Conservation (phyloP, 257 asterid genomes). For the Apocynum venetum region DNA sequence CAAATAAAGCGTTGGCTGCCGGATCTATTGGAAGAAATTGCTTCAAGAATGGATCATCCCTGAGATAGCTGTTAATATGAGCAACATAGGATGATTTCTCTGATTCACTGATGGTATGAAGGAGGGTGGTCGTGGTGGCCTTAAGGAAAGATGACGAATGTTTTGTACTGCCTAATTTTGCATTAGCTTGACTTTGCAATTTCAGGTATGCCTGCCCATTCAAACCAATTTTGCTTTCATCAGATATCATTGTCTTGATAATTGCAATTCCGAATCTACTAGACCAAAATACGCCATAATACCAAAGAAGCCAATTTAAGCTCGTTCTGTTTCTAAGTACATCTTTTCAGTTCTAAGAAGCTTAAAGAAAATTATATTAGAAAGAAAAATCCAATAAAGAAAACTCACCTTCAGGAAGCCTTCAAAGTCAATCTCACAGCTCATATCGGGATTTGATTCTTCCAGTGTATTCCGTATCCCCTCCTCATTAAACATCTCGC, state of each 20-base stretch:
- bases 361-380: background rate
- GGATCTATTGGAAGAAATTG: slow-evolving; percentile 93
- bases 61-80: slow-evolving; percentile 90
- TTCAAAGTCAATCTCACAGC: slow-evolving; percentile 78
- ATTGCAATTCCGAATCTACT: background rate
- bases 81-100: slow-evolving; percentile 91
- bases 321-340: background rate
- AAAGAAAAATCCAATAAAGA: background rate
- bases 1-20: slow-evolving; percentile 63
- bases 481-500: slow-evolving; percentile 54
- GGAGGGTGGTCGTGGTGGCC: slow-evolving; percentile 85
- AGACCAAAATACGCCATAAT: background rate
- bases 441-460: slow-evolving; percentile 48
- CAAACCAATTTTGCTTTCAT: slow-evolving; percentile 23
- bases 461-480: slow-evolving; percentile 53
- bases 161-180: slow-evolving; percentile 54
- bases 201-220: slow-evolving; percentile 68
- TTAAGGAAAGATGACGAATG: slow-evolving; percentile 73
- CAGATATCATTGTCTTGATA: slow-evolving; percentile 15
- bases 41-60: slow-evolving; percentile 87
- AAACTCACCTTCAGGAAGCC: slow-evolving; percentile 80
- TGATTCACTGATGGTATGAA: slow-evolving; percentile 77
- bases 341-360: background rate
- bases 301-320: background rate
- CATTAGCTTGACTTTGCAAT: slow-evolving; percentile 59